Evolutionary conservation across 805 yeast species (phyloP).

Genomic region (Vanderwaltozyma polyspora): DNA sequence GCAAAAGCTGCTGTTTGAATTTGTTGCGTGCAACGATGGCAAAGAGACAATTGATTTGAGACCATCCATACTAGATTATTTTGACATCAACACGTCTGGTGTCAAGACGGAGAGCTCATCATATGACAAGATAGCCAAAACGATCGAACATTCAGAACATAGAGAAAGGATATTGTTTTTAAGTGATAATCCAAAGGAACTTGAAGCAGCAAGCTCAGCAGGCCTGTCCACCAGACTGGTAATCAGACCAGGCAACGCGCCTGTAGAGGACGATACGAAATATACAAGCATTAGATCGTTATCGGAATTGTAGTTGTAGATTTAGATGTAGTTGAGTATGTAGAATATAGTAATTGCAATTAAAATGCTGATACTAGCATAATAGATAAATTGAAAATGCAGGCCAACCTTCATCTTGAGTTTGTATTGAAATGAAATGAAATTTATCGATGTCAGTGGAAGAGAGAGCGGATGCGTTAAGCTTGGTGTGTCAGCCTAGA

Average conservation of each 20-base stretch:
- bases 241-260: conserved; percentile 48
- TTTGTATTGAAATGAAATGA: no score
- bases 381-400: no score
- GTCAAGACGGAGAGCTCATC: conserved; percentile 48
- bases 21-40: conserved; percentile 35
- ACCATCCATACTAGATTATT: conserved; percentile 49
- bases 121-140: conserved; percentile 43
- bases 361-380: no score
- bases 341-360: no score
- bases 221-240: conserved; percentile 53
- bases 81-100: conserved; percentile 79
- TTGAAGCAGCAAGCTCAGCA: conserved; percentile 59
- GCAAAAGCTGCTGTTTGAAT: conserved; percentile 63
- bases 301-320: not conserved
- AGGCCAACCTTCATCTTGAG: no score
- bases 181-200: conserved; percentile 72
- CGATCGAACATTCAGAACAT: conserved; percentile 11
- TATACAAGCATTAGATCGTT: not conserved
- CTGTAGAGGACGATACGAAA: not conserved
- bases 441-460: no score
- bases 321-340: not conserved
- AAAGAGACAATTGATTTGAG: conserved; percentile 39
- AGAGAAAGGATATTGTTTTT: conserved; percentile 42
- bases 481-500: no score
- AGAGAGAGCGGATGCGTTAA: no score